A percentile compares a stretch with the other conserved stretches of the same genome.
phyloP scores from a whole-genome alignment of 768 basidiomycete genomes.

The Neoboletus subvelutipes region DNA sequence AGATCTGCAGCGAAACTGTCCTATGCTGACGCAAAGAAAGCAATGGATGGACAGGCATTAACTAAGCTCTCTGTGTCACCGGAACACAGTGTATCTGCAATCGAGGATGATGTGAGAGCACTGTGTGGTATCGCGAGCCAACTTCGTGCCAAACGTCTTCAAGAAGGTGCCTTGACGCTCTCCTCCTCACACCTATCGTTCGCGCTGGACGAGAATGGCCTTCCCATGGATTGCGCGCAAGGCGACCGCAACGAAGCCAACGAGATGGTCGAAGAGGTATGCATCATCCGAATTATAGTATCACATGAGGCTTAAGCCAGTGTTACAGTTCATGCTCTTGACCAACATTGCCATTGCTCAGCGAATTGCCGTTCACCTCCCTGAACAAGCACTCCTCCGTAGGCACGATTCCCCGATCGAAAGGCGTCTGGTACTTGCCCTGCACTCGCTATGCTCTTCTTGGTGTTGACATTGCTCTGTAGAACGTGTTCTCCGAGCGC shows the following conservation, averaged over 20 bases:
- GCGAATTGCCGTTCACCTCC: conserved; percentile 88
- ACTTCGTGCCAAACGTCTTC: conserved; percentile 68
- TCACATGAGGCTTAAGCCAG: conserved; percentile 2
- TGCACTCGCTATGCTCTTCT: neutral
- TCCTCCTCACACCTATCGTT: conserved; percentile 74
- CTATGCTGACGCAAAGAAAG: conserved; percentile 78
- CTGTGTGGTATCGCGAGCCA: conserved; percentile 71
- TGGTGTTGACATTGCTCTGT: conserved; percentile 11
- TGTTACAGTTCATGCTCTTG: conserved; percentile 83
- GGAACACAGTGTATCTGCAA: conserved; percentile 56
- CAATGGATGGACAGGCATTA: conserved; percentile 72
- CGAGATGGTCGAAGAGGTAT: conserved; percentile 84
- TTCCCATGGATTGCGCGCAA: conserved; percentile 76
- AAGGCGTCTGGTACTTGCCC: conserved; percentile 65
- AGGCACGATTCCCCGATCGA: conserved; percentile 93
- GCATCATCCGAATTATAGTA: conserved; percentile 9
- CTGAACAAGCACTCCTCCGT: conserved; percentile 95
- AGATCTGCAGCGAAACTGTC: conserved; percentile 87
- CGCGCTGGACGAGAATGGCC: conserved; percentile 71
- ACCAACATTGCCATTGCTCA: conserved; percentile 90
- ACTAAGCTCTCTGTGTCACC: conserved; percentile 50
- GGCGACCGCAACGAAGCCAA: conserved; percentile 71
- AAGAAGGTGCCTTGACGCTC: conserved; percentile 75
- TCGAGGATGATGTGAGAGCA: conserved; percentile 74
- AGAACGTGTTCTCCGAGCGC: conserved; percentile 79